Conservation (phyloP, 2,329 filamentous ascomycete species). For the Cladosporium velox region DNA sequence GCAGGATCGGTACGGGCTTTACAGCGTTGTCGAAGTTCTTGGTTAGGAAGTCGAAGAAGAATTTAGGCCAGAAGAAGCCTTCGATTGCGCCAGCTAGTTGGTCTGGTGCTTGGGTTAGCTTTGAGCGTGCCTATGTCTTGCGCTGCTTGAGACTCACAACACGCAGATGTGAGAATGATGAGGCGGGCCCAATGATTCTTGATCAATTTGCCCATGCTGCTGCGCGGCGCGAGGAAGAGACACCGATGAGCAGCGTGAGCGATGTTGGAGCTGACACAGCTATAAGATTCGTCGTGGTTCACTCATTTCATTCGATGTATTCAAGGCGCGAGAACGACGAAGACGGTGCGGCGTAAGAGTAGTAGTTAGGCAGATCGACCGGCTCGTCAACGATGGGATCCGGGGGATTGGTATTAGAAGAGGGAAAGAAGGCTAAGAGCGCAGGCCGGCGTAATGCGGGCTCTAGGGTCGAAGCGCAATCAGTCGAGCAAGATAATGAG, state of each 20-base stretch:
- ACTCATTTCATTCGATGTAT: slow-evolving; percentile 8
- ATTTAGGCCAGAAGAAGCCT: slow-evolving; percentile 97
- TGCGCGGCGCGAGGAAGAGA: slow-evolving; percentile 25
- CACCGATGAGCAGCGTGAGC: slow-evolving; percentile 1
- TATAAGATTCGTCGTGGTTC: slow-evolving; percentile 10
- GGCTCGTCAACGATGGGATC: slow-evolving; percentile 15
- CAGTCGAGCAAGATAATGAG: slow-evolving; percentile 4
- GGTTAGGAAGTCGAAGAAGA: slow-evolving; percentile 97
- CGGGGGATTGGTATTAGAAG: slow-evolving; percentile 20
- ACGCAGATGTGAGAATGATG: slow-evolving; percentile 82
- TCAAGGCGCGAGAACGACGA: not conserved
- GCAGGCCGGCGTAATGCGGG: slow-evolving; percentile 20
- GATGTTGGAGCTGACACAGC: slow-evolving; percentile 13
- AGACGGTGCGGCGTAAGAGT: slow-evolving; percentile 6
- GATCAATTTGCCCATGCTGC: slow-evolving; percentile 88
- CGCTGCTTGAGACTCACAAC: slow-evolving; percentile 57
- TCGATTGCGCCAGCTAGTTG: slow-evolving; percentile 82
- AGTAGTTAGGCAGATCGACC: slow-evolving; percentile 16
- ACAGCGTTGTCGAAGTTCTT: slow-evolving; percentile 85
- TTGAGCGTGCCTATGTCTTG: not conserved
- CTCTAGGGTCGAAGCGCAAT: slow-evolving; percentile 5
- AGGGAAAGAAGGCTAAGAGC: slow-evolving; percentile 16
- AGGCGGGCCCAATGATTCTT: slow-evolving; percentile 99
- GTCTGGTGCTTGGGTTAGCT: slow-evolving; percentile 56
- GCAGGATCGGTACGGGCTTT: slow-evolving; percentile 82